Evolutionary conservation across 768 basidiomycete genomes (phyloP), one percentile per base, ranked within the genome.

Genomic region (Tubosaeta sp.): DNA sequence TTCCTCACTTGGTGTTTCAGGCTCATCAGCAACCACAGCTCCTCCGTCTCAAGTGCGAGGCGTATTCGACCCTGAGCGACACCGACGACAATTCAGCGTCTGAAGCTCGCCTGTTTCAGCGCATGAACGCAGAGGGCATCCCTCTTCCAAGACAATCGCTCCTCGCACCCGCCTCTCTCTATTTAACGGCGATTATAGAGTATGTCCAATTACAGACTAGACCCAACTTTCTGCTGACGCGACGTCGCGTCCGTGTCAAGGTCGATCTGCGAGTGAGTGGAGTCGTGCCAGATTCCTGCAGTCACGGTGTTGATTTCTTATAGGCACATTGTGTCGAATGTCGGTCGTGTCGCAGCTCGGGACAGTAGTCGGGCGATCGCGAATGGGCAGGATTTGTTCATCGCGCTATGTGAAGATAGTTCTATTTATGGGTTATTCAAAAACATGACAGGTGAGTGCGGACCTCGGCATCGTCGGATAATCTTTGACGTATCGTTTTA

Each of bases 131-230:
- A 46, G 66, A 76, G n/a, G 76, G 77, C 24, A 74, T 76, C 12
- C 71, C 81, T 29, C 80, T 83, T 18, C 69, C 71, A 10, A 78
- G 75, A 45, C 67, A 79, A 18, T 66, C 77, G 7, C 75, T 87
- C 9, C 68, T 94, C 22, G 83, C 86, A 9, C 91, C 91, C 4
- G 90, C 93, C 29, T 86, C 90, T 18, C 65, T 96, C 39, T 96
- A 94, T 74, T 76, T 94, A 45, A 94, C 94, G 3, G 92, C 93
- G 8, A 90, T 95, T 56, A 75, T 96, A 27, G 94, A 96, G 93
- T 80, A 16, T 44, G 39, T 18, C 52, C 51, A 49, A 46, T 59
- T 56, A 46, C 48, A 50, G 52, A 58, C 48, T 55, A 53, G 48
- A 47, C 53, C 49, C 31, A 25, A 25, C 41, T 41, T 62, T 52